Percentiles rank a stretch among this genome's conserved stretches.
These are phyloP conservation scores for Akanthomyces muscarius DNA, from an alignment of 2,329 filamentous ascomycete species.

Conservation along the genomic window DNA sequence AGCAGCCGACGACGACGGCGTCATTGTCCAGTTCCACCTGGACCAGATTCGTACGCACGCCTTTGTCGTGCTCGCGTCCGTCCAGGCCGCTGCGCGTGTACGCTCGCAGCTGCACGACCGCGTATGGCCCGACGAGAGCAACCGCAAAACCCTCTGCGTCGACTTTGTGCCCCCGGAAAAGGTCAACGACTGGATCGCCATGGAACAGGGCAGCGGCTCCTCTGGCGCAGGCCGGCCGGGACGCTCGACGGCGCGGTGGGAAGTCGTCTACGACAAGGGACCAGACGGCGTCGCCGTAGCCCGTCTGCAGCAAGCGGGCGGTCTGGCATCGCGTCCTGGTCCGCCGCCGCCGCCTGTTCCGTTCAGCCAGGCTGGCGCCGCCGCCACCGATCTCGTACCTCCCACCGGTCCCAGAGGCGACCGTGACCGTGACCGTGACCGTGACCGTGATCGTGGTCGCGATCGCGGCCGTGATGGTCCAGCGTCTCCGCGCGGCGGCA, in stretches of 20 bases:
- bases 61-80: conserved; percentile 67
- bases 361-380: neutral
- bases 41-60: conserved; percentile 86
- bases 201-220: conserved; percentile 50
- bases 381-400: neutral
- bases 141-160: conserved; percentile 77
- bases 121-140: conserved; percentile 83
- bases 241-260: conserved; percentile 54
- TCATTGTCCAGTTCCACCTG: conserved; percentile 67
- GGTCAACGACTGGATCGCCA: conserved; percentile 68
- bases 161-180: conserved; percentile 82
- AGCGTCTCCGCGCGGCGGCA: neutral
- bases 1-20: conserved; percentile 25
- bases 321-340: neutral
- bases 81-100: conserved; percentile 70
- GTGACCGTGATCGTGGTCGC: neutral
- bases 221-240: conserved; percentile 20
- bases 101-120: conserved; percentile 71
- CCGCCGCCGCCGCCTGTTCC: conserved; percentile 11
- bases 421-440: neutral
- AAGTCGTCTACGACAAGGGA: conserved; percentile 64
- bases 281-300: conserved; percentile 53
- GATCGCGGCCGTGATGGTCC: neutral
- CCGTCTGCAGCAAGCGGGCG: conserved; percentile 38
- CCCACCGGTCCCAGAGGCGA: conserved; percentile 5